Percentiles rank a stretch among this genome's conserved stretches.
Conservation (phyloP, 129 eudicot species). For the Calendula officinalis region DNA sequence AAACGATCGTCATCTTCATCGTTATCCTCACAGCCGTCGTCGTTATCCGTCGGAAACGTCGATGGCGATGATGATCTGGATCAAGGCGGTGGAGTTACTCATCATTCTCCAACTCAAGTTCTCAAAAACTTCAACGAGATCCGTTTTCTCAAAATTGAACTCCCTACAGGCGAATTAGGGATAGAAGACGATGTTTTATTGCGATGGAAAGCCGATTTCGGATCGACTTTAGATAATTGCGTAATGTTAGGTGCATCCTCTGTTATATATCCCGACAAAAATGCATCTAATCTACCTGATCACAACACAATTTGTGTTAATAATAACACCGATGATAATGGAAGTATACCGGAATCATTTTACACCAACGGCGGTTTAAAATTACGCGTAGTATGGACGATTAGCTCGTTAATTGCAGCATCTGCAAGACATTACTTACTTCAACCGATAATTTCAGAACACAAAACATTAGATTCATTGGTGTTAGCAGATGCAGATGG, state of each 20-base stretch:
- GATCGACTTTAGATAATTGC: slow-evolving; percentile 83
- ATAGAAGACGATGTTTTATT: slow-evolving; percentile 76
- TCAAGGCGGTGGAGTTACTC: slow-evolving; percentile 52
- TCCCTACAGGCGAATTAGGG: slow-evolving; percentile 85
- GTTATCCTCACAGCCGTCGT: background rate
- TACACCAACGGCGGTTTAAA: slow-evolving; percentile 90
- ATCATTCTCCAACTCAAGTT: slow-evolving; percentile 91
- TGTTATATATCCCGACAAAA: slow-evolving; percentile 25
- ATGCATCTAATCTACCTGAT: background rate
- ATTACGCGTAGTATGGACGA: slow-evolving; percentile 87
- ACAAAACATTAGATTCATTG: slow-evolving; percentile 63
- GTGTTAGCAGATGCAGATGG: slow-evolving; percentile 79
- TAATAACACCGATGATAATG: slow-evolving; percentile 47
- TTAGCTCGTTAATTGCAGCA: slow-evolving; percentile 89
- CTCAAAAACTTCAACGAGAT: slow-evolving; percentile 71
- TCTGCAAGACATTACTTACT: slow-evolving; percentile 83
- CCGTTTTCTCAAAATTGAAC: slow-evolving; percentile 51
- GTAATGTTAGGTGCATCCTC: slow-evolving; percentile 87
- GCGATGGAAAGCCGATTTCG: slow-evolving; percentile 92
- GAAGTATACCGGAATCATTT: slow-evolving; percentile 81
- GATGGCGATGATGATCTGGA: slow-evolving; percentile 40
- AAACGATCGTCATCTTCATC: slow-evolving; percentile 12
- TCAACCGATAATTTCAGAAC: slow-evolving; percentile 73
- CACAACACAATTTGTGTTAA: too few species aligned
- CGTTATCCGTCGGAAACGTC: slow-evolving; percentile 21